A percentile compares a stretch with the other conserved stretches of the same genome.
These are phyloP conservation scores for Exophiala sp. DNA, from an alignment of 2,329 filamentous ascomycete species.

Conservation along the genomic window DNA sequence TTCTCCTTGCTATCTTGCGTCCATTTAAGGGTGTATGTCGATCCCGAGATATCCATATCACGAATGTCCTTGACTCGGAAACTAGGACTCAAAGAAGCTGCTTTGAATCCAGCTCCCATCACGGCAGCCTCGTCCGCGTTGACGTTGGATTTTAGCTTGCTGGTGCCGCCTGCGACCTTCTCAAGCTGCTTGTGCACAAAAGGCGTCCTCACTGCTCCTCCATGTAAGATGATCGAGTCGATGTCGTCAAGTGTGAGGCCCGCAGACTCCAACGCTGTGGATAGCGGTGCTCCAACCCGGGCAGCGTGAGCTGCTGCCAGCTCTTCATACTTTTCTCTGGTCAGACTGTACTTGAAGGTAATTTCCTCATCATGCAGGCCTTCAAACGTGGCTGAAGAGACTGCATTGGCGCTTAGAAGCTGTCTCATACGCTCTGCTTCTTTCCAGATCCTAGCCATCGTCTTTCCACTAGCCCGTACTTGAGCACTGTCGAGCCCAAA, in stretches of 20 bases:
- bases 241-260: conserved; percentile 71
- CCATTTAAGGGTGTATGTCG: conserved; percentile 74
- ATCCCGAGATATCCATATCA: conserved; percentile 71
- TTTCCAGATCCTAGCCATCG: conserved; percentile 86
- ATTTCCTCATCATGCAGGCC: conserved; percentile 80
- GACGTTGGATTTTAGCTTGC: conserved; percentile 87
- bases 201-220: conserved; percentile 83
- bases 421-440: conserved; percentile 85
- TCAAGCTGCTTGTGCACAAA: conserved; percentile 91
- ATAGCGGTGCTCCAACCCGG: conserved; percentile 66
- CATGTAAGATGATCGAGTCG: conserved; percentile 88
- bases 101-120: conserved; percentile 92
- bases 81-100: conserved; percentile 83
- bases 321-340: conserved; percentile 74
- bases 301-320: conserved; percentile 66
- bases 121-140: conserved; percentile 96
- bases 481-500: conserved; percentile 56
- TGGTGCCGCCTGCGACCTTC: conserved; percentile 63
- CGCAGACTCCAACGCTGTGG: conserved; percentile 70
- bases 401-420: conserved; percentile 86
- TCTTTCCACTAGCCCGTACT: conserved; percentile 72
- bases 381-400: conserved; percentile 78
- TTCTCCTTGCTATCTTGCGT: conserved; percentile 66
- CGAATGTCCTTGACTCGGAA: conserved; percentile 98
- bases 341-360: conserved; percentile 89